Base-by-base conservation (phyloP, 2,329 filamentous ascomycete species). In the Metarhizium album region DNA sequence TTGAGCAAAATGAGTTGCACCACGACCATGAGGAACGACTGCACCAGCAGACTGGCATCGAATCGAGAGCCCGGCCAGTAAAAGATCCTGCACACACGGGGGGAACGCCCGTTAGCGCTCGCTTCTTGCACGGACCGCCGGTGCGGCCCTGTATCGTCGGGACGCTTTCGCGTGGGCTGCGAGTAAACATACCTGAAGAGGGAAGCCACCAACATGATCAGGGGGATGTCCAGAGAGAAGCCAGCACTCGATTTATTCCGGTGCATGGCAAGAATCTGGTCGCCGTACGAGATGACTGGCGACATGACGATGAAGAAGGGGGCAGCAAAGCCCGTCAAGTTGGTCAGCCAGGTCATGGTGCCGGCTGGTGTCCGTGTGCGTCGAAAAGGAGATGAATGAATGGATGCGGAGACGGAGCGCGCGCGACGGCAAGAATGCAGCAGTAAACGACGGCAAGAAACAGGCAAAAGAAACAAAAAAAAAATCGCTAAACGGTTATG, bases 151-250 rank as follows among this genome's bases (percentile, higher is more conserved):
- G 33, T 4, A 13, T 13, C 16, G 33, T 14, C 11, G 7, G 11
- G 33, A 13, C 33, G 33, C 53, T 62, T 57, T 48, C 16, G 33
- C 5, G 46, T 31, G n/a, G n/a, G 14, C n/a, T 24, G 3, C 11
- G 20, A 47, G 38, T 45, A 40, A 40, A 33, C 70, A 45, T 62
- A 84, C 79, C 81, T 80, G 50, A 84, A 68, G 50, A 86, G 69
- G 3, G 82, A 86, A 27, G 83, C 80, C 49, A 85, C 74, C 47
- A 86, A 76, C 83, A 86, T 86, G 54, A 86, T 86, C 52, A 86
- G 69, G 31, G 83, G 83, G 43, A 85, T 86, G 59, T 86, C 83
- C 55, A 86, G 73, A 18, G 82, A 86, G 68, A 86, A 86, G 51
- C 82, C 82, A 14, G 78, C 79, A 57, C 81, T 85, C 42, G 80